Conservation (phyloP, 2,329 filamentous ascomycete genomes). For the Penicillium sp. region DNA sequence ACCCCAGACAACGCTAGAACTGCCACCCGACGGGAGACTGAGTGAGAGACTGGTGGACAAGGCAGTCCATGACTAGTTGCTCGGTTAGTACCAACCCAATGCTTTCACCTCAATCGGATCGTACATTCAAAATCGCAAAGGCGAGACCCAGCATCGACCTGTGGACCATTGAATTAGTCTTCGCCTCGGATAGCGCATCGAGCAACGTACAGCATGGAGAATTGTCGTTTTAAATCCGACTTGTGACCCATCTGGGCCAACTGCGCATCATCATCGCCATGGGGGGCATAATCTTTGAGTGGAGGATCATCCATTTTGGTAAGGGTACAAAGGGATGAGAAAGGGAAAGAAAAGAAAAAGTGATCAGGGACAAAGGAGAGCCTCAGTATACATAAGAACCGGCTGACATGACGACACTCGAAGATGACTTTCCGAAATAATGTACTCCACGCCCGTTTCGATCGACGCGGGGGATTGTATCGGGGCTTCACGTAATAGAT, state of each 20-base stretch:
- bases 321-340: background rate
- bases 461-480: background rate
- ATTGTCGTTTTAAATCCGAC: conserved; percentile 60
- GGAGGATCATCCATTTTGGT: background rate
- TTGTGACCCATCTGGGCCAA: conserved; percentile 59
- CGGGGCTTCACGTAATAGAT: conserved; percentile 22
- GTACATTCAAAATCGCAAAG: conserved; percentile 61
- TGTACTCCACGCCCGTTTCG: background rate
- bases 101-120: background rate
- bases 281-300: conserved; percentile 14
- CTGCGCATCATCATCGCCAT: conserved; percentile 48
- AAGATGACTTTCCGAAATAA: conserved; percentile 18
- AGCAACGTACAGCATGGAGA: conserved; percentile 50
- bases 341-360: background rate
- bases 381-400: background rate
- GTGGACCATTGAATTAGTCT: conserved; percentile 8
- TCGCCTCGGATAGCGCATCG: background rate
- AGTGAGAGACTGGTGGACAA: conserved; percentile 60
- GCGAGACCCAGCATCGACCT: conserved; percentile 62
- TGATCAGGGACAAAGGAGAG: background rate
- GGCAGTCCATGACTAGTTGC: conserved; percentile 57
- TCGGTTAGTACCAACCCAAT: background rate
- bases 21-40: conserved; percentile 69
- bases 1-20: conserved; percentile 74
- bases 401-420: conserved; percentile 14